Conservation (phyloP, 148 eudicot genomes). For the Talinum fruticosum region DNA sequence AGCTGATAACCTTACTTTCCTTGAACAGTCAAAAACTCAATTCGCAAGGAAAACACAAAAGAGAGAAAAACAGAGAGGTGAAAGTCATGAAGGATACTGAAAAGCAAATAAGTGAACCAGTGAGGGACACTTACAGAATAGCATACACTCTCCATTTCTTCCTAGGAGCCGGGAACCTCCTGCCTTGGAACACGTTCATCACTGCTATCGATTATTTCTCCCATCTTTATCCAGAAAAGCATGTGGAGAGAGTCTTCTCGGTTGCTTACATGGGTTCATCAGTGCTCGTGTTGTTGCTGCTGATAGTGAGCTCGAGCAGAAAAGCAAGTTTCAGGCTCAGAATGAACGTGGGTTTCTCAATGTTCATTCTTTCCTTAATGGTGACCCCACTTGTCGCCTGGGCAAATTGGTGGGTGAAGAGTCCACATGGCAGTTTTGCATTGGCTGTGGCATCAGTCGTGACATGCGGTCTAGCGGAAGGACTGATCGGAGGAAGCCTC, state of each 20-base stretch:
- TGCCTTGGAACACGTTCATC: conserved; percentile 91
- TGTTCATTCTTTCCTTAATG: conserved; percentile 58
- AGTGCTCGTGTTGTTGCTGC: conserved; percentile 42
- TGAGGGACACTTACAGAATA: conserved; percentile 54
- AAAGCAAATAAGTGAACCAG: conserved; percentile 29
- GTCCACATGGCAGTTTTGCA: conserved; percentile 30
- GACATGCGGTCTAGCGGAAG: conserved; percentile 75
- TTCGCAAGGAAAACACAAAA: conserved; percentile 7
- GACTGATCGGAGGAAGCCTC: conserved; percentile 74
- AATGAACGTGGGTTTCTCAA: conserved; percentile 63
- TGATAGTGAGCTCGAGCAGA: conserved; percentile 33
- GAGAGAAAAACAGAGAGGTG: conserved; percentile 29
- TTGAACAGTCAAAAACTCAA: not conserved
- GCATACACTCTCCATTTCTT: conserved; percentile 73
- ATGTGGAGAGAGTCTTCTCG: conserved; percentile 68
- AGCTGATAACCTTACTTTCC: not conserved
- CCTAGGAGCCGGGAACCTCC: conserved; percentile 82
- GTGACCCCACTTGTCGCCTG: conserved; percentile 57
- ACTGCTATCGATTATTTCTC: conserved; percentile 84
- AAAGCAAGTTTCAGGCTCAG: conserved; percentile 40
- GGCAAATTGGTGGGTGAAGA: conserved; percentile 30
- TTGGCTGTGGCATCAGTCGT: conserved; percentile 53
- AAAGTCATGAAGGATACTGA: conserved; percentile 32
- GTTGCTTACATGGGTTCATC: conserved; percentile 82
- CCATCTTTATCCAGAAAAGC: conserved; percentile 50